Conservation (phyloP, 805 yeast species). For the Naumovozyma baii region DNA sequence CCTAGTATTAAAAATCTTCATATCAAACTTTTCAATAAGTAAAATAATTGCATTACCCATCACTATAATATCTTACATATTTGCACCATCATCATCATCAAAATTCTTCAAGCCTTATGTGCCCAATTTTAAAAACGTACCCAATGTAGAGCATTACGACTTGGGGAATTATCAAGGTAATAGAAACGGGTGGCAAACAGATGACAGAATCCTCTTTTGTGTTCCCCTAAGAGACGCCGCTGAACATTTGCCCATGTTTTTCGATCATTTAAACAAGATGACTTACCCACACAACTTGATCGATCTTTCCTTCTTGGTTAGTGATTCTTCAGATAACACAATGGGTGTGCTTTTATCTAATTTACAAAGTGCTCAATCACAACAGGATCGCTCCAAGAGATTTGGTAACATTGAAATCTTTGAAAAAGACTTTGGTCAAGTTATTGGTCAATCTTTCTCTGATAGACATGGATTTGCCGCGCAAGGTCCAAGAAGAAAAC, state of each 20-base stretch:
- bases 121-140: slow-evolving; percentile 30
- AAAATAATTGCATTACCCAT: not conserved
- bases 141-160: slow-evolving; percentile 60
- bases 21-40: not conserved
- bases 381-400: slow-evolving; percentile 48
- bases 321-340: slow-evolving; percentile 85
- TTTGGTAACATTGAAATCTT: slow-evolving; percentile 81
- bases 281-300: slow-evolving; percentile 82
- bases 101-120: slow-evolving; percentile 21
- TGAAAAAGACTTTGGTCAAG: slow-evolving; percentile 90
- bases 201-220: slow-evolving; percentile 71
- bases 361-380: slow-evolving; percentile 54
- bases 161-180: slow-evolving; percentile 55
- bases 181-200: slow-evolving; percentile 67
- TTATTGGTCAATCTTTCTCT: slow-evolving; percentile 83
- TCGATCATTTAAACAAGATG: slow-evolving; percentile 66
- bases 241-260: slow-evolving; percentile 81
- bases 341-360: slow-evolving; percentile 53
- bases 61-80: not conserved
- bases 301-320: slow-evolving; percentile 75
- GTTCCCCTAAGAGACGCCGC: slow-evolving; percentile 93
- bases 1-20: not conserved
- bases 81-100: not conserved
- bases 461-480: slow-evolving; percentile 95
- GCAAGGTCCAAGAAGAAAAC: slow-evolving; percentile 88